phyloP scores from a whole-genome alignment of 305 asterid species.

The Rubia peregrina region DNA sequence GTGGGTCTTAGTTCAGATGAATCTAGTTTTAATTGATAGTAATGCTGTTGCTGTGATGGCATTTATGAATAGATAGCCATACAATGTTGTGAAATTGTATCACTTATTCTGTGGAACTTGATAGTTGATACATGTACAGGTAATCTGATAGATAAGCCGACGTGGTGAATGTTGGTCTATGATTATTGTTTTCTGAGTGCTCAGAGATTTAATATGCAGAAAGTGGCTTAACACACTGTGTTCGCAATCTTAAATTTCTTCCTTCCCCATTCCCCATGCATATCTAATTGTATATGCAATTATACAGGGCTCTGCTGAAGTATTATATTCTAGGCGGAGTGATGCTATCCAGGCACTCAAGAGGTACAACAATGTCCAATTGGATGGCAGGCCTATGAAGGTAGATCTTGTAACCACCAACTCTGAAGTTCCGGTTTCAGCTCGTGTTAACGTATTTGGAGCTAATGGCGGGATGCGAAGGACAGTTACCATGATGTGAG shows the following conservation, averaged over 20 bases:
- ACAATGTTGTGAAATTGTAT: neutral
- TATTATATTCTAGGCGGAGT: conserved; percentile 64
- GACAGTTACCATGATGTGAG: conserved; percentile 68
- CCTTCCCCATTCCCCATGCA: neutral
- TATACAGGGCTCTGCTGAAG: conserved; percentile 86
- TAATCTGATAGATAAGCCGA: neutral
- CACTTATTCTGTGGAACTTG: neutral
- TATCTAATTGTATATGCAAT: neutral
- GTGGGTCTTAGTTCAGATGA: neutral
- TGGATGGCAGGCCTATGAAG: conserved; percentile 92
- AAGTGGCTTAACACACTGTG: neutral
- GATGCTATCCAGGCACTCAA: conserved; percentile 81
- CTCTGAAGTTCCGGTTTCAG: conserved; percentile 47
- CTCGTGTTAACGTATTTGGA: conserved; percentile 65
- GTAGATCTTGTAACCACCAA: conserved; percentile 60
- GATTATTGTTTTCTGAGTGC: neutral
- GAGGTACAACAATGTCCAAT: conserved; percentile 74
- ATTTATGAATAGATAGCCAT: neutral
- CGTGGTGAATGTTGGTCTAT: neutral
- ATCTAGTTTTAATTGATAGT: neutral
- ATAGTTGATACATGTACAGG: neutral
- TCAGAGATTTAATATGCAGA: neutral
- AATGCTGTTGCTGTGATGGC: no score
- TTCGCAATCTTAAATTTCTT: neutral
- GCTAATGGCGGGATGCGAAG: conserved; percentile 68